Conservation (phyloP, 2,329 filamentous ascomycete genomes). For the Aciculosporium take region DNA sequence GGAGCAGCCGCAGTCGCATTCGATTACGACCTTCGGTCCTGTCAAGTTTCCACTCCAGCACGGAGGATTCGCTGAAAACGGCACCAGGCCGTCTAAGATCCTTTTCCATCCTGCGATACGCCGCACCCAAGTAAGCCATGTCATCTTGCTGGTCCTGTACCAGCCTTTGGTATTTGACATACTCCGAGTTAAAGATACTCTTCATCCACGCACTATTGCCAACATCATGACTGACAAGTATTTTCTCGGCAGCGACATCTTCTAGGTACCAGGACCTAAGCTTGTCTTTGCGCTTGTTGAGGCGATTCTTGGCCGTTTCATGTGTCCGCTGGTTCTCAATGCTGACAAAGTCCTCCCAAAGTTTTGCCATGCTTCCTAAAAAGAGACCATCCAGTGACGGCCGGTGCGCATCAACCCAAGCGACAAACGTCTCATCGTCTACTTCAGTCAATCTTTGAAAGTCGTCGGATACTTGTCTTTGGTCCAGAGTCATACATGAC, state of each 20-base stretch:
- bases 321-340: constrained; percentile 69
- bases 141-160: constrained; percentile 92
- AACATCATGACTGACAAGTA: constrained; percentile 68
- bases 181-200: constrained; percentile 86
- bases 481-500: constrained; percentile 55
- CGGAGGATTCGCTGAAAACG: constrained; percentile 52
- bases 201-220: constrained; percentile 86
- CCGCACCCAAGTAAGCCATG: constrained; percentile 58
- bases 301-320: constrained; percentile 55
- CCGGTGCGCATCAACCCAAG: constrained; percentile 76
- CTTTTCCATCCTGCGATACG: constrained; percentile 65
- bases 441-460: constrained; percentile 77
- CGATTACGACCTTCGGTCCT: constrained; percentile 90
- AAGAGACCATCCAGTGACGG: constrained; percentile 70
- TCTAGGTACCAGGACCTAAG: constrained; percentile 68
- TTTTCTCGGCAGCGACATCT: constrained; percentile 51
- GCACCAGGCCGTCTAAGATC: constrained; percentile 69
- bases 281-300: constrained; percentile 66
- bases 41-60: constrained; percentile 79
- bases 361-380: constrained; percentile 62
- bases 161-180: constrained; percentile 77
- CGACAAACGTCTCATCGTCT: constrained; percentile 76
- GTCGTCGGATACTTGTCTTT: constrained; percentile 55
- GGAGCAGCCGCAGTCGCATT: constrained; percentile 78
- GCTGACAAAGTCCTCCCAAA: constrained; percentile 78